Conservation (phyloP, 345 rosid genomes). For the Nephelium lappaceum region DNA sequence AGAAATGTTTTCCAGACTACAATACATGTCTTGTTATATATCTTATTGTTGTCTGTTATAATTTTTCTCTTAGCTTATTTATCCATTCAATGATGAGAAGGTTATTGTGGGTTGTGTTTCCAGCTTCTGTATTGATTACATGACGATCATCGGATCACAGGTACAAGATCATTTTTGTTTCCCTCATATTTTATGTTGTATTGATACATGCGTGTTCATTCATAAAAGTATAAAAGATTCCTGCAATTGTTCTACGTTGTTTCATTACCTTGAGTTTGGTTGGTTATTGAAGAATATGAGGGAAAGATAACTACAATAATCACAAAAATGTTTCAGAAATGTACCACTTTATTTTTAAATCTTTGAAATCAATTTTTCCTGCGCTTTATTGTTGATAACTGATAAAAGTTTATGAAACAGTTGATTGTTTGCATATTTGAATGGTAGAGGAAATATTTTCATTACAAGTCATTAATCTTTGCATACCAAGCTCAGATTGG, state of each 20-base stretch:
- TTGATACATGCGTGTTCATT: too few relatives aligned
- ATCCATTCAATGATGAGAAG: background rate
- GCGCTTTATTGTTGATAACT: background rate
- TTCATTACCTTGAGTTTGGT: background rate
- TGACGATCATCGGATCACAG: background rate
- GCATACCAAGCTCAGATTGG: too few relatives aligned
- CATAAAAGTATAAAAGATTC: background rate
- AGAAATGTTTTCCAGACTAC: constrained; percentile 13
- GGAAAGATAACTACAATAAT: background rate
- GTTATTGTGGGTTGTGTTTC: background rate
- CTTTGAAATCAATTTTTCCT: background rate
- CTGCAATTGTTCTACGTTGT: background rate
- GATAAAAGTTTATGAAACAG: background rate
- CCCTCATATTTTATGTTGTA: too few relatives aligned
- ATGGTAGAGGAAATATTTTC: too few relatives aligned
- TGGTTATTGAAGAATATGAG: background rate
- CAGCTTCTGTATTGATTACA: background rate
- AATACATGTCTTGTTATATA: background rate
- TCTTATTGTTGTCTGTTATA: background rate
- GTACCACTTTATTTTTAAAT: background rate
- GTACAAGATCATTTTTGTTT: background rate
- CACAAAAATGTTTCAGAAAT: background rate
- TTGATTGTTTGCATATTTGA: background rate
- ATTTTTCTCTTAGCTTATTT: background rate
- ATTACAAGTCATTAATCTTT: too few relatives aligned